Base-by-base conservation (phyloP, 176 grass and related monocot genomes). In the Areca catechu region DNA sequence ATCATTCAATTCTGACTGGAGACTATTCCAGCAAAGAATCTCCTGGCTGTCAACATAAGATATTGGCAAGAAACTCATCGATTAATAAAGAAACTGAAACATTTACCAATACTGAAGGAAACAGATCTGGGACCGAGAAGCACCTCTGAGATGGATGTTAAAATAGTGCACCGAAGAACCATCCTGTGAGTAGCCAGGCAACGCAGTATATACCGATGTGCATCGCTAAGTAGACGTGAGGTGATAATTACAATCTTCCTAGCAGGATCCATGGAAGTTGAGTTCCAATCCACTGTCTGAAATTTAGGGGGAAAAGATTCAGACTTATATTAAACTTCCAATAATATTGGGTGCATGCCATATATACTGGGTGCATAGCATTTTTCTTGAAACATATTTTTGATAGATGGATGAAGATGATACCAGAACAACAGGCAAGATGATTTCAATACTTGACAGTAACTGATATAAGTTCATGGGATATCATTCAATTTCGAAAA, bases 101-200 rank as follows among this genome's bases (percentile, higher is more conserved):
- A 43, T 43, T 43, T 43, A 43, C 34, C 34, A 43, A 43, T 29
- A 43, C 34, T 14, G 34, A 9, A 43, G 34, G 9, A 77, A 74
- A 52, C 60, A 24, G 61, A 22, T 65, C 67, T 67, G 71, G 58
- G n/a, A 89, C 34, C 30, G 65, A 69, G 57, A 85, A 72, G 63
- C 66, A 92, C 93, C 87, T 91, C 83, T 1, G 87, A 84, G 70
- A 92, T 84, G 50, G 93, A 85, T 77, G 87, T 97, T 58, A 85
- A 75, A 48, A 97, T 79, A 80, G 71, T 71, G 77, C 83, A 97
- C 75, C 74, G 71, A 48, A 67, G 86, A 79, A 97, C 51, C 43
- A 66, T 73, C 73, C 37, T 78, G 76, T 88, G 78, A 69, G 65
- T 90, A 69, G 75, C 75, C 58, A 97, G 76, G 78, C 83, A 85